phyloP scores from a whole-genome alignment of 306 rosid genomes.

The Castanea sativa region DNA sequence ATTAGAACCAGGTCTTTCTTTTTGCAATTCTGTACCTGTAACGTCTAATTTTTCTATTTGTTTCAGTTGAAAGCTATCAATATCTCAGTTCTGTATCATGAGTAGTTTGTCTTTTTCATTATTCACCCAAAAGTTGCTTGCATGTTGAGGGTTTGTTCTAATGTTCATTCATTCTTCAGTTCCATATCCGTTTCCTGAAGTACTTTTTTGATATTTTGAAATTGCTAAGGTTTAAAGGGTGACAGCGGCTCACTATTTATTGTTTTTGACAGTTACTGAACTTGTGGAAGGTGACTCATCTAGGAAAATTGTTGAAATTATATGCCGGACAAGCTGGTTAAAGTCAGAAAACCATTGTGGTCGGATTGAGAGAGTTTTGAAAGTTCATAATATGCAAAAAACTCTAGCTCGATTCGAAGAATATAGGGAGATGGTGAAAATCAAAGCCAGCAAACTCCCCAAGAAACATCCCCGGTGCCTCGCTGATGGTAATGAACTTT shows the following conservation, averaged over 20 bases:
- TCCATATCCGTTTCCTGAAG: background rate
- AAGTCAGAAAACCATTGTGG: conserved; percentile 73
- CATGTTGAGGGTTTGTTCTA: conserved; percentile 8
- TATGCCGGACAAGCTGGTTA: conserved; percentile 79
- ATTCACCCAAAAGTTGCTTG: background rate
- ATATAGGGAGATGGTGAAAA: conserved; percentile 79
- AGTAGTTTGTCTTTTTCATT: background rate
- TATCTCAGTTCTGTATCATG: background rate
- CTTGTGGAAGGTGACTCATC: conserved; percentile 95
- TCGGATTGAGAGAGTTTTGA: conserved; percentile 77
- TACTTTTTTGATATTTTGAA: background rate
- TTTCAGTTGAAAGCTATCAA: background rate
- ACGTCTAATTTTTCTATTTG: no score
- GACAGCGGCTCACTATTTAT: conserved; percentile 3
- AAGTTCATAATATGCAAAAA: conserved; percentile 95
- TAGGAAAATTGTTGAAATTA: conserved; percentile 85
- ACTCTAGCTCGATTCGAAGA: conserved; percentile 89
- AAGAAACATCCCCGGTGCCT: conserved; percentile 95
- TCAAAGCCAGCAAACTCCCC: conserved; percentile 82
- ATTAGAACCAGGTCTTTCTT: background rate
- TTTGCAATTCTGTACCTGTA: background rate
- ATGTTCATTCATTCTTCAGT: conserved; percentile 7
- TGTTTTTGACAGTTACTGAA: conserved; percentile 65
- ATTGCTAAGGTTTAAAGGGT: background rate
- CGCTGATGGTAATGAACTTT: conserved; percentile 92